Percentiles rank a stretch among this genome's conserved stretches.
Conservation (phyloP, 202 grass and related monocot species). For the Panicum virgatum region DNA sequence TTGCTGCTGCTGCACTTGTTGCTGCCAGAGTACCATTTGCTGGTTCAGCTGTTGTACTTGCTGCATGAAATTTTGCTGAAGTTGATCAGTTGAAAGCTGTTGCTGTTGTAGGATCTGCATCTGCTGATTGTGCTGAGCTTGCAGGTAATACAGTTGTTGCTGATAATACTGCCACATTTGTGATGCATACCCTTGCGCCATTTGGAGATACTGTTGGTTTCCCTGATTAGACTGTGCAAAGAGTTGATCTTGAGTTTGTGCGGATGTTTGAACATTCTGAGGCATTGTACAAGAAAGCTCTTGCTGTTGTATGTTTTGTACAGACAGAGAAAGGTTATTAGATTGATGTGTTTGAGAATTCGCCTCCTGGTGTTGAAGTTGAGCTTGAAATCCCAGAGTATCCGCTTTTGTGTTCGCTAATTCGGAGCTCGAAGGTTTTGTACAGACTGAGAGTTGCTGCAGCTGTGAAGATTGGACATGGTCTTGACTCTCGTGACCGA, state of each 20-base stretch:
- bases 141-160: constrained; percentile 72
- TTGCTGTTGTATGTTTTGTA: constrained; percentile 54
- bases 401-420: constrained; percentile 26
- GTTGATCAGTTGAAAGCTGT: constrained; percentile 55
- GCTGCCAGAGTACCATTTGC: constrained; percentile 66
- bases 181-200: constrained; percentile 54
- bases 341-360: constrained; percentile 52
- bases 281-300: constrained; percentile 40
- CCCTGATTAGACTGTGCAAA: constrained; percentile 38
- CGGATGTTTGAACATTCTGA: constrained; percentile 46
- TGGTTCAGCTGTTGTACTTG: constrained; percentile 62
- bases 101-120: constrained; percentile 60
- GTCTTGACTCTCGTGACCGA: constrained; percentile 36
- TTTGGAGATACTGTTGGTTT: constrained; percentile 59
- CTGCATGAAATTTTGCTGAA: constrained; percentile 56
- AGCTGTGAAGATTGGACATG: constrained; percentile 43
- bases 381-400: constrained; percentile 34
- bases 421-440: constrained; percentile 42
- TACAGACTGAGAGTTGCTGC: constrained; percentile 34
- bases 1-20: constrained; percentile 54
- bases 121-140: constrained; percentile 68
- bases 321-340: constrained; percentile 43
- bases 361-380: constrained; percentile 49
- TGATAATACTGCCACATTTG: constrained; percentile 84
- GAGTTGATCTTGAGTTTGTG: constrained; percentile 49